These are phyloP conservation scores for Akanthomyces dipterigenus DNA, from an alignment of 2,329 filamentous ascomycete species.

Conservation along the genomic window DNA sequence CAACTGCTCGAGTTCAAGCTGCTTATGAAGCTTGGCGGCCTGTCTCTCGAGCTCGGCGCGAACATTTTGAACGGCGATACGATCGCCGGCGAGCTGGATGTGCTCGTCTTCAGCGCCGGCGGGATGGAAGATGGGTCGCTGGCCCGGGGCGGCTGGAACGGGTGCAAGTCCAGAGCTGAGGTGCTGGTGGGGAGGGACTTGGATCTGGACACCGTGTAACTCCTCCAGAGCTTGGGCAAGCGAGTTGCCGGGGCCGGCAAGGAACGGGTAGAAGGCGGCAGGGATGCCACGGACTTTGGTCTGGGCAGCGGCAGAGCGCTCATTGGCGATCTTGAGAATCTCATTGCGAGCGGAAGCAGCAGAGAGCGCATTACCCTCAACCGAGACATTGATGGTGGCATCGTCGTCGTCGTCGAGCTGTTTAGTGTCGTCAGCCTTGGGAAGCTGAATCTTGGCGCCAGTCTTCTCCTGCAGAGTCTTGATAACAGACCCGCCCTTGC, in stretches of 20 bases:
- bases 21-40: constrained; percentile 66
- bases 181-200: constrained; percentile 74
- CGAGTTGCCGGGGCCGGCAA: constrained; percentile 71
- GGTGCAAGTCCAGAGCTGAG: constrained; percentile 67
- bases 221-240: constrained; percentile 65
- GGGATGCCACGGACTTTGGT: constrained; percentile 78
- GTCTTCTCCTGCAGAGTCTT: constrained; percentile 85
- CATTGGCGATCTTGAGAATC: constrained; percentile 81
- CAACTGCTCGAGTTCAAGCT: constrained; percentile 70
- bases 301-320: constrained; percentile 75
- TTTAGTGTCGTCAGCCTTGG: constrained; percentile 64
- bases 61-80: constrained; percentile 70
- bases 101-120: constrained; percentile 62
- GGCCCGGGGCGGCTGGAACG: constrained; percentile 51
- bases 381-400: constrained; percentile 72
- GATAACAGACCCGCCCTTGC: constrained; percentile 82
- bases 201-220: constrained; percentile 69
- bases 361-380: constrained; percentile 87
- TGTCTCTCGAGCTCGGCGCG: constrained; percentile 75
- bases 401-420: constrained; percentile 60
- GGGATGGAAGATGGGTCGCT: constrained; percentile 63
- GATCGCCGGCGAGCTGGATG: constrained; percentile 83
- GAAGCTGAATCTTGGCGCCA: constrained; percentile 84
- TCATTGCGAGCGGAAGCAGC: constrained; percentile 76
- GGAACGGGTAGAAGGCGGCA: constrained; percentile 90